Evolutionary conservation across 2,329 filamentous ascomycete species (phyloP).

Genomic region (Beauveria rudraprayagi): DNA sequence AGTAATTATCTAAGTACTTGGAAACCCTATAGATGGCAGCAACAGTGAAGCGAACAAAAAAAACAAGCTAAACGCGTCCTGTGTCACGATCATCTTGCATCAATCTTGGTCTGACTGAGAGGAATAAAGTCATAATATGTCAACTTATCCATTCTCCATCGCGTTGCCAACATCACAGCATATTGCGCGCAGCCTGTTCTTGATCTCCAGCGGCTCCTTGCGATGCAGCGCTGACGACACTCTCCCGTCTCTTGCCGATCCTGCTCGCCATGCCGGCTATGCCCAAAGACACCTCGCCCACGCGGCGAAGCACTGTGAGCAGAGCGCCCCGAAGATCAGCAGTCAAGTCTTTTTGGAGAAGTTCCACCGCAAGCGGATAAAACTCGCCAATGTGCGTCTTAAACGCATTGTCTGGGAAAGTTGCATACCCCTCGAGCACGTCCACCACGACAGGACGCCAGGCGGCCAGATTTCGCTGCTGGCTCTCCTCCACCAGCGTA

Average conservation of each 20-base stretch:
- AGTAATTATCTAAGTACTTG: no score
- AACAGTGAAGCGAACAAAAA: no score
- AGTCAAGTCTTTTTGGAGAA: constrained; percentile 75
- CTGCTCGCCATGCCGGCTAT: constrained; percentile 40
- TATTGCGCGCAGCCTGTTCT: constrained; percentile 10
- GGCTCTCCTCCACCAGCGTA: constrained; percentile 84
- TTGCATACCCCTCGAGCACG: constrained; percentile 85
- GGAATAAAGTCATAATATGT: no score
- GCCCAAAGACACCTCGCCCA: constrained; percentile 68
- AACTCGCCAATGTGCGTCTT: constrained; percentile 71
- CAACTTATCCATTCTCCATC: neutral
- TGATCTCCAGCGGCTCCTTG: constrained; percentile 13
- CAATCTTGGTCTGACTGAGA: no score
- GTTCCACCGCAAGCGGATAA: constrained; percentile 76
- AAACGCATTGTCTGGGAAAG: constrained; percentile 75
- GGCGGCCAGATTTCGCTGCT: constrained; percentile 92
- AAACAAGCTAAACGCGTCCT: no score
- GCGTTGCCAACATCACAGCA: constrained; percentile 1
- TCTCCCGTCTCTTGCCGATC: constrained; percentile 30
- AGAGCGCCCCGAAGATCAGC: constrained; percentile 70
- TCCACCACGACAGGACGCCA: constrained; percentile 97
- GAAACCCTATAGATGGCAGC: no score
- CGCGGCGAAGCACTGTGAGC: constrained; percentile 66
- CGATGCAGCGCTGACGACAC: constrained; percentile 28
- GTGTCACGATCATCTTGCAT: no score